Evolutionary conservation across 2,329 filamentous ascomycete species (phyloP), one percentile per base, ranked within the genome.

Genomic region (Cordyceps farinosa): DNA sequence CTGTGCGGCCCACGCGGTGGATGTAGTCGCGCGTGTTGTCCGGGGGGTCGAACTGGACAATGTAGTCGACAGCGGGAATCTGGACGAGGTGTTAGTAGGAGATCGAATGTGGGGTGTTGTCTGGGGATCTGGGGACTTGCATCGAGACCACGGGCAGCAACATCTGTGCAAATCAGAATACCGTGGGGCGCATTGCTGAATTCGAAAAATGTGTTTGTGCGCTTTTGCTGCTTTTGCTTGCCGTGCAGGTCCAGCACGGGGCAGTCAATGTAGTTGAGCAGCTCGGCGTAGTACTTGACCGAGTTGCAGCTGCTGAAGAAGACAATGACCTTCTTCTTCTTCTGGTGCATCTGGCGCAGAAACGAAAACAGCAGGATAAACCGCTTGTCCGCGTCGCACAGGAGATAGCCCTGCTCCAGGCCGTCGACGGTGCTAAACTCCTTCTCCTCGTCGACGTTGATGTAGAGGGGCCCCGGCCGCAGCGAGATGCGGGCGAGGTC

Each of bases 141-240:
- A 83, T 98, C 95, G 55, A 99, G 84, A 42, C 95, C 95, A 81
- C 95, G 84, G 3, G 95, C 95, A 52, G 95, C 95, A 67, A 99
- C 95, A 72, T 99, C 95, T 0, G 95, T 99, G 79, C 93, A 97
- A 69, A 99, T 95, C 61, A 99, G 78, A 0, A 91, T 96, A 30
- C 94, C 95, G 68, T 90, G 86, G 68, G 87, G 88, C 22, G 93
- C 82, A 66, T 84, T 84, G 75, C 81, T 83, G 75, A 99, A 99
- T 75, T 98, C 94, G 76, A 98, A 99, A 76, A 99, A 99, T 1
- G 92, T 97, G 74, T 96, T 96, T 30, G 95, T 99, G n/a, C 95
- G 90, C 77, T 97, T 97, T 78, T 97, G 92, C 78, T 99, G 95
- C 79, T 99, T 99, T 78, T 97, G 92, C 79, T 99, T 97, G 69